Base-by-base conservation (phyloP, 306 rosid genomes). In the Glycine latifolia region DNA sequence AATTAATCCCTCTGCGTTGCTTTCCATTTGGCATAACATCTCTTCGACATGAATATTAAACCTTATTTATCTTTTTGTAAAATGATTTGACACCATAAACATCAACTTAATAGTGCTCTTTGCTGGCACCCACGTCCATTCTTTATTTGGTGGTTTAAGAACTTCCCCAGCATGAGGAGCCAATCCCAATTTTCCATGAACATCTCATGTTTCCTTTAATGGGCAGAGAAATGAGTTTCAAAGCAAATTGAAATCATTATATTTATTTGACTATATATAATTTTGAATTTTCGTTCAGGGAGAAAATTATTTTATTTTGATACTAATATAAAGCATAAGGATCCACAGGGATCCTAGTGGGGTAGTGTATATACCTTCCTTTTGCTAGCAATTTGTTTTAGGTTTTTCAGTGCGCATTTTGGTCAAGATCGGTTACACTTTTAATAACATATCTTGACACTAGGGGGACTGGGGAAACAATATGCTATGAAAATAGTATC, bases 81-180 rank as follows among this genome's bases (percentile, higher is more conserved):
- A 48, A 20, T 75, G 69, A 68, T 46, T 43, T 52, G 79, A 43
- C 72, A 73, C 50, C 55, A 54, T 52, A 78, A 52, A 65, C 35
- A 63, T 10, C 12, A 55, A 37, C 31, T 26, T 26, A 67, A 69
- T 46, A 47, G 69, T 76, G 77, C 67, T 43, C 33, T 60, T 53
- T 39, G 43, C 67, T 71, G 87, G 88, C 39, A 33, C 15, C 65
- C 35, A 67, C 10, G 13, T 79, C 83, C 86, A 85, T 67, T 75
- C 15, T 16, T 31, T 17, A 50, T 68, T 67, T 26, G 26, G 63
- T 75, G 81, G 87, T 61, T 8, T 35, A 14, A 47, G 14, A 82
- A 74, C 91, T 87, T 90, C 94, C 94, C 84, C 67, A 33, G 81
- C 81, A 52, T 86, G 69, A 79, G 97, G 94, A 90, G 87, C 89